phyloP scores from a whole-genome alignment of 1,284 basidiomycete genomes.

The Jaminaea rosea region DNA sequence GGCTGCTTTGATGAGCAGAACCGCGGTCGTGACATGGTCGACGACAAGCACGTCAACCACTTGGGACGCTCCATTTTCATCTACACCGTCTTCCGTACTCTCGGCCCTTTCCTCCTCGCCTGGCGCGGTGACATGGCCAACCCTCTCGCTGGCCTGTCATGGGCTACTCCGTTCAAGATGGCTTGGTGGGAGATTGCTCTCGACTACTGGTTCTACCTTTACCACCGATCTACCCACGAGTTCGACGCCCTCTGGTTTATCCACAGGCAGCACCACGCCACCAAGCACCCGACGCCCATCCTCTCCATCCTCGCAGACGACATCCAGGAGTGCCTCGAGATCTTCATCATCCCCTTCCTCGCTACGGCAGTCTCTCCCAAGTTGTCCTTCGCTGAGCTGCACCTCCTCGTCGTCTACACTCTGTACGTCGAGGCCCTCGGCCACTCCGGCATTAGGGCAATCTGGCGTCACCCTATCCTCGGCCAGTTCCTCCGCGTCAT shows the following conservation, averaged over 20 bases:
- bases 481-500: slow-evolving; percentile 25
- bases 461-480: slow-evolving; percentile 30
- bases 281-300: slow-evolving; percentile 36
- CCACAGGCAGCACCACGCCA: slow-evolving; percentile 32
- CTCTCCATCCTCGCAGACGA: slow-evolving; percentile 37
- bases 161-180: slow-evolving; percentile 33
- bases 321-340: slow-evolving; percentile 22
- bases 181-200: slow-evolving; percentile 35
- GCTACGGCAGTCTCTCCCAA: slow-evolving; percentile 26
- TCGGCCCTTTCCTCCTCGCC: slow-evolving; percentile 31
- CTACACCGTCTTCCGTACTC: slow-evolving; percentile 40
- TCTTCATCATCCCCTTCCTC: slow-evolving; percentile 21
- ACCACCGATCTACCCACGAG: slow-evolving; percentile 36
- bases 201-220: slow-evolving; percentile 35
- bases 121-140: slow-evolving; percentile 38
- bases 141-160: slow-evolving; percentile 23
- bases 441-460: slow-evolving; percentile 36
- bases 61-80: slow-evolving; percentile 39
- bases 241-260: slow-evolving; percentile 28
- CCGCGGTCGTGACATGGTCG: slow-evolving; percentile 39
- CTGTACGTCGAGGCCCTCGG: slow-evolving; percentile 29
- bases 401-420: slow-evolving; percentile 18
- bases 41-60: slow-evolving; percentile 41
- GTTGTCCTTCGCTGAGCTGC: slow-evolving; percentile 34
- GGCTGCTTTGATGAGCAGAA: slow-evolving; percentile 39